Percentiles rank a stretch among this genome's conserved stretches.
Conservation (phyloP, 176 grass and related monocot species). For the Guadua angustifolia region DNA sequence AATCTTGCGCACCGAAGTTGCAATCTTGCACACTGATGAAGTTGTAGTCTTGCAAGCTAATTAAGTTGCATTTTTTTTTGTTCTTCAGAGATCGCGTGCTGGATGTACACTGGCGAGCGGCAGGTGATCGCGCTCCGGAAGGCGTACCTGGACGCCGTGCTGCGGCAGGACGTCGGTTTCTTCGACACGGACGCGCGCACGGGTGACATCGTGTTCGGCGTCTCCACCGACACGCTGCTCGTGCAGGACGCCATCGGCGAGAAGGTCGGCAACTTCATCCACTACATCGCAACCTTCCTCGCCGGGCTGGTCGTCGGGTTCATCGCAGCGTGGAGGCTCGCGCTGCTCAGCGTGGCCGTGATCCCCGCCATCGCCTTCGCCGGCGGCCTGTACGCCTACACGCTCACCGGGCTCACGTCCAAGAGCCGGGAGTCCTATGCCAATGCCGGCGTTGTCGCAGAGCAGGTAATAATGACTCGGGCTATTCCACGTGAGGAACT, state of each 20-base stretch:
- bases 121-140: conserved; percentile 80
- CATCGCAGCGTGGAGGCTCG: conserved; percentile 82
- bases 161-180: conserved; percentile 95
- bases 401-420: conserved; percentile 89
- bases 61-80: neutral
- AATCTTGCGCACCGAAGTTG: neutral
- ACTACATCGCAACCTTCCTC: conserved; percentile 92
- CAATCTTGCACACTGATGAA: neutral
- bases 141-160: conserved; percentile 85
- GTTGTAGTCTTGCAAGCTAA: neutral
- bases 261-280: conserved; percentile 98
- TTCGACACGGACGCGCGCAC: conserved; percentile 97
- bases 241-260: conserved; percentile 97
- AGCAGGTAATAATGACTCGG: conserved; percentile 69
- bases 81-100: conserved; percentile 86
- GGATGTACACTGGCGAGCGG: conserved; percentile 98
- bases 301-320: conserved; percentile 90
- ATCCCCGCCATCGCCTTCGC: conserved; percentile 96
- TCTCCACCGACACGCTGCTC: conserved; percentile 92
- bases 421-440: conserved; percentile 95
- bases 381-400: conserved; percentile 98
- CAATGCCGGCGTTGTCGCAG: conserved; percentile 90
- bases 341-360: conserved; percentile 92
- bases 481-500: conserved; percentile 4
- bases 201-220: conserved; percentile 90